These are phyloP conservation scores for Melanogaster broomeanus DNA, from an alignment of 768 basidiomycete species.

Conservation along the genomic window DNA sequence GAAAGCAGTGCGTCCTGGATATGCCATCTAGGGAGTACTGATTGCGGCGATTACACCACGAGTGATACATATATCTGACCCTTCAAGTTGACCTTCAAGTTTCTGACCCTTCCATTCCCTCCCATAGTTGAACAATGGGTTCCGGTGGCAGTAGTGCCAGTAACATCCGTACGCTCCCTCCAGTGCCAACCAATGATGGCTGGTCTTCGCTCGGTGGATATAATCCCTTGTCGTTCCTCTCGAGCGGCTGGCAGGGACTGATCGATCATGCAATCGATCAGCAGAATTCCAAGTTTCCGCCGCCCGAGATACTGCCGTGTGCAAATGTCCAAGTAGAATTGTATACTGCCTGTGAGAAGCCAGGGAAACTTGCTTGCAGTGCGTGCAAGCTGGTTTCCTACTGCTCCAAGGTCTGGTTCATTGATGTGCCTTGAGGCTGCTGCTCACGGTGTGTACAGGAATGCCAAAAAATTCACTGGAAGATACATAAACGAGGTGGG, in stretches of 20 bases:
- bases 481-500: conserved; percentile 38
- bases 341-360: conserved; percentile 28
- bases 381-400: conserved; percentile 44
- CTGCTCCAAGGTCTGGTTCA: conserved; percentile 36
- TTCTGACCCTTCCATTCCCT: background rate
- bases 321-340: conserved; percentile 33
- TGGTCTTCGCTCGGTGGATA: conserved; percentile 8
- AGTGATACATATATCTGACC: background rate
- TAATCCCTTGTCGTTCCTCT: conserved; percentile 5
- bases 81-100: too few species aligned
- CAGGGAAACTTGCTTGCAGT: conserved; percentile 30
- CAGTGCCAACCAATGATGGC: conserved; percentile 8
- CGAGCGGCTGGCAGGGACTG: conserved; percentile 15
- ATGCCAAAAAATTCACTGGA: conserved; percentile 46
- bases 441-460: conserved; percentile 22
- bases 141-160: too few species aligned
- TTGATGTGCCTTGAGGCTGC: background rate
- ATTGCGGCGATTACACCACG: background rate
- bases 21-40: background rate
- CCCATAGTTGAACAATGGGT: conserved; percentile 6
- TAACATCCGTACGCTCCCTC: conserved; percentile 23
- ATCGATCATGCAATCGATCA: conserved; percentile 1
- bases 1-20: background rate
- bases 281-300: conserved; percentile 21
- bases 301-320: conserved; percentile 34